Conservation (phyloP, 306 rosid genomes). For the Lathyrus oleraceus region DNA sequence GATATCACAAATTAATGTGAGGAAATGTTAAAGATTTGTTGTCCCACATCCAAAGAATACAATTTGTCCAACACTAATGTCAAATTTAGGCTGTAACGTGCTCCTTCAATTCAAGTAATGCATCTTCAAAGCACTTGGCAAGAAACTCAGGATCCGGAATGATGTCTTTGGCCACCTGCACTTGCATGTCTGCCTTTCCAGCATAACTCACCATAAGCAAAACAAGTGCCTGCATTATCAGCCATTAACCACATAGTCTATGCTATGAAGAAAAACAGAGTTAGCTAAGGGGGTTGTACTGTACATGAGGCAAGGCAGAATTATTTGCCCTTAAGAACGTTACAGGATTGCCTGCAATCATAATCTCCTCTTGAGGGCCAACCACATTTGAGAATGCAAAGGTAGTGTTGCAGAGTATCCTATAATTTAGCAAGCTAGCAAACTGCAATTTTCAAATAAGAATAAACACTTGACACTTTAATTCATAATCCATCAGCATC, state of each 20-base stretch:
- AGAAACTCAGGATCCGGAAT: conserved; percentile 83
- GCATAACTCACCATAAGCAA: conserved; percentile 92
- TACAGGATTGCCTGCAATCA: conserved; percentile 67
- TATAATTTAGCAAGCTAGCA: conserved; percentile 65
- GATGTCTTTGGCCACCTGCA: conserved; percentile 86
- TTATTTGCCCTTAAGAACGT: conserved; percentile 66
- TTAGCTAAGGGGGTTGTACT: conserved; percentile 21
- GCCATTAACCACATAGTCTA: neutral
- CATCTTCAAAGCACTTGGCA: conserved; percentile 84
- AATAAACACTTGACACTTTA: neutral
- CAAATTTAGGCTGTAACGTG: conserved; percentile 41
- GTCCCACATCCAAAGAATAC: conserved; percentile 14
- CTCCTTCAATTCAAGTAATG: conserved; percentile 74
- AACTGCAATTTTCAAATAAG: conserved; percentile 43
- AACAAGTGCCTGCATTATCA: conserved; percentile 61
- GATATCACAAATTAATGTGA: too few relatives aligned
- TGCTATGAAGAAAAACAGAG: conserved; percentile 20
- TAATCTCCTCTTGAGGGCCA: conserved; percentile 82
- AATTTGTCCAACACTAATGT: neutral
- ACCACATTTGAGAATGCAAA: conserved; percentile 79
- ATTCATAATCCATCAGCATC: too few relatives aligned
- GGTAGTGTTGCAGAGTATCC: conserved; percentile 73
- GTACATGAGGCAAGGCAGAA: conserved; percentile 82
- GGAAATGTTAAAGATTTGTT: neutral
- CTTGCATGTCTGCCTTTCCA: conserved; percentile 87